A percentile compares a stretch with the other conserved stretches of the same genome.
phyloP scores from a whole-genome alignment of 805 yeast genomes.

The Pichia eremophila region DNA sequence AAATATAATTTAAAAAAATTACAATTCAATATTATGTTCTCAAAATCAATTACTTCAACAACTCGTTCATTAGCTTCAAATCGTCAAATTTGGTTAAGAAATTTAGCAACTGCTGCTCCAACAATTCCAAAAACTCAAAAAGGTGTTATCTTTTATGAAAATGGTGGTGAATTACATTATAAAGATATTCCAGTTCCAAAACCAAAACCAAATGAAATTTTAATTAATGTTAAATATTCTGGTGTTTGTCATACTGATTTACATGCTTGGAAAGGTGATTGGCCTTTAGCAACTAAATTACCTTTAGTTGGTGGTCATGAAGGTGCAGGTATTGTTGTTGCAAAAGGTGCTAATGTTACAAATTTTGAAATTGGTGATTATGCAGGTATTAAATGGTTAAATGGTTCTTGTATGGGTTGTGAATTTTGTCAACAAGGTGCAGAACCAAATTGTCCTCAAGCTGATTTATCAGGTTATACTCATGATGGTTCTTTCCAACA shows the following conservation, averaged over 20 bases:
- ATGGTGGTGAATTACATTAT: constrained; percentile 55
- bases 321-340: constrained; percentile 83
- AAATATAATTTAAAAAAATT: too few species aligned
- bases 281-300: constrained; percentile 69
- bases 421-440: constrained; percentile 60
- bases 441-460: constrained; percentile 65
- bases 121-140: constrained; percentile 58
- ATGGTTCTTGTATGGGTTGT: constrained; percentile 68
- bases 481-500: constrained; percentile 90
- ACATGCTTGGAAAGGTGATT: constrained; percentile 92
- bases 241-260: constrained; percentile 94
- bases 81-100: background rate
- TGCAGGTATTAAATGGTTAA: constrained; percentile 81
- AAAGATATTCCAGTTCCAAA: constrained; percentile 72
- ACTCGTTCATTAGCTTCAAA: too few species aligned
- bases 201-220: constrained; percentile 69
- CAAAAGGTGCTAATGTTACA: constrained; percentile 56
- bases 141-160: constrained; percentile 58
- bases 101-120: constrained; percentile 9
- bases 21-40: background rate
- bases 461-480: constrained; percentile 76
- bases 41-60: background rate
- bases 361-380: constrained; percentile 71
- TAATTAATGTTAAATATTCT: constrained; percentile 74
- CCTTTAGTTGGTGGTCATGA: constrained; percentile 86